These are phyloP conservation scores for Dactylellina leptospora DNA, from an alignment of 2,329 filamentous ascomycete genomes.

Conservation along the genomic window DNA sequence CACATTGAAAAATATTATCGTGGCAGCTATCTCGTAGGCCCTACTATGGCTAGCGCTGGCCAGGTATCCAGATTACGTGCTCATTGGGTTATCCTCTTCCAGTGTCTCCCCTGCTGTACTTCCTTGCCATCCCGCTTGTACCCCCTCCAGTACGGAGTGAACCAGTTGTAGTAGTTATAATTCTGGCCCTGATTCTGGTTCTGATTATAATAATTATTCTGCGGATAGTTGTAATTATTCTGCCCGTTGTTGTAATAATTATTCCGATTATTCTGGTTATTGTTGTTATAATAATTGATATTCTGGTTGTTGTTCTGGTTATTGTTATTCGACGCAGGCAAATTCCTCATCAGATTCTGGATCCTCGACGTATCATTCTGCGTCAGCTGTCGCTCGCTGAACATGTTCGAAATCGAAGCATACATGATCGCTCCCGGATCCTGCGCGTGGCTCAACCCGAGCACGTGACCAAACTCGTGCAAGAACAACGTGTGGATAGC, in stretches of 20 bases:
- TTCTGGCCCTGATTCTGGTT: background rate
- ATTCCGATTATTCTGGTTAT: background rate
- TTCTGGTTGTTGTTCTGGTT: background rate
- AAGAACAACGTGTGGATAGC: slow-evolving; percentile 32
- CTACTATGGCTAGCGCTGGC: too few relatives aligned
- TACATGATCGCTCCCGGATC: slow-evolving; percentile 16
- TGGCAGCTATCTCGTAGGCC: too few relatives aligned
- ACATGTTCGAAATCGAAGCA: slow-evolving; percentile 20
- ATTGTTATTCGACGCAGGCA: background rate
- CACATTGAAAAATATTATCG: too few relatives aligned
- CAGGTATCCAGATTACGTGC: too few relatives aligned
- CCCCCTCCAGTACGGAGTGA: too few relatives aligned
- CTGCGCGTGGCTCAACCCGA: slow-evolving; percentile 8
- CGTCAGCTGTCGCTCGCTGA: slow-evolving; percentile 14
- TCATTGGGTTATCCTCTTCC: too few relatives aligned
- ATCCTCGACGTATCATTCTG: slow-evolving; percentile 16
- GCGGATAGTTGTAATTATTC: background rate
- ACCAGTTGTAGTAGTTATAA: background rate
- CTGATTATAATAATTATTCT: background rate
- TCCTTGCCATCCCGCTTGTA: too few relatives aligned
- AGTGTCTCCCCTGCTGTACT: too few relatives aligned
- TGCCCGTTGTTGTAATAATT: background rate
- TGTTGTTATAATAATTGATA: background rate
- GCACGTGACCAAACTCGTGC: slow-evolving; percentile 34
- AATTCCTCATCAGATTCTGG: background rate